A percentile compares a stretch with the other conserved stretches of the same genome.
These are phyloP conservation scores for Penicillium brasilianum DNA, from an alignment of 2,329 filamentous ascomycete species.

Conservation along the genomic window DNA sequence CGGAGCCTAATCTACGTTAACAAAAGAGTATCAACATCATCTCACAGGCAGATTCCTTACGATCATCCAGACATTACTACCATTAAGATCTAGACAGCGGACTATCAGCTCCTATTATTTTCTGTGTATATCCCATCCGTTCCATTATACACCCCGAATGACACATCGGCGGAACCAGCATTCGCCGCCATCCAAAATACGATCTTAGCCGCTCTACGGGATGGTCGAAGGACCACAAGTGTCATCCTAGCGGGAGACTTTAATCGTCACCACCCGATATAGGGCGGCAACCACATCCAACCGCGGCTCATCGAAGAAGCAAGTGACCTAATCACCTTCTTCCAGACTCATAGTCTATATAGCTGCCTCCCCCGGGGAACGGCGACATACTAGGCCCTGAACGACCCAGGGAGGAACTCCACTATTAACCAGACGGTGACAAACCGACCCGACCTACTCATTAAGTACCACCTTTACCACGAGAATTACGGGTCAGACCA, in stretches of 20 bases:
- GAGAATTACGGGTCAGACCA: conserved; percentile 33
- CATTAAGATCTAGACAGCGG: conserved; percentile 28
- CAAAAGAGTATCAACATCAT: conserved; percentile 28
- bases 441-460: conserved; percentile 15
- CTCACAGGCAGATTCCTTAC: conserved; percentile 30
- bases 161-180: not conserved
- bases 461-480: conserved; percentile 32
- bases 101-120: conserved; percentile 24
- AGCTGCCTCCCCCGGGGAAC: conserved; percentile 17
- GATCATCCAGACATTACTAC: conserved; percentile 32
- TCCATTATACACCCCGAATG: not conserved
- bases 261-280: conserved; percentile 8
- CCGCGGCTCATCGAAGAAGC: conserved; percentile 14
- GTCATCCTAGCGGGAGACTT: conserved; percentile 7
- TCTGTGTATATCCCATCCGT: conserved; percentile 23
- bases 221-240: not conserved
- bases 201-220: not conserved
- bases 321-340: conserved; percentile 17
- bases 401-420: conserved; percentile 13
- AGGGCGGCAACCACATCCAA: conserved; percentile 12
- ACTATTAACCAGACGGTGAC: conserved; percentile 25
- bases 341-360: conserved; percentile 13
- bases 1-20: conserved; percentile 36
- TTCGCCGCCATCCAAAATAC: conserved; percentile 12
- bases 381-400: conserved; percentile 15